phyloP scores from a whole-genome alignment of 2,329 filamentous ascomycete species.

The Colletotrichum shisoi region DNA sequence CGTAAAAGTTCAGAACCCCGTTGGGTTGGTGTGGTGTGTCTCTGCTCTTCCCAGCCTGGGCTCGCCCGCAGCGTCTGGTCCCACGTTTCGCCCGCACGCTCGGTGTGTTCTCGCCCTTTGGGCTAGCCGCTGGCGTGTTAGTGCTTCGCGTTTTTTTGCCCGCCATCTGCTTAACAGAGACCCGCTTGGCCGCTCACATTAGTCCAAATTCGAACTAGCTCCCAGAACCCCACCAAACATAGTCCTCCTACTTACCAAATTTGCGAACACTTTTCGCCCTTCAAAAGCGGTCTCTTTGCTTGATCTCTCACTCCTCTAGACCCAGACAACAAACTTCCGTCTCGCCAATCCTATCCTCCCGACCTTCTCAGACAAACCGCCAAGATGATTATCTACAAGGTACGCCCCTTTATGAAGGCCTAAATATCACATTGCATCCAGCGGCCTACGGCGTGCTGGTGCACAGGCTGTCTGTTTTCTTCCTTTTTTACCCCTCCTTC shows the following conservation, averaged over 20 bases:
- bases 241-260: constrained; percentile 41
- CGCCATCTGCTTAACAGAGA: constrained; percentile 15
- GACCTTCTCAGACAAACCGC: constrained; percentile 50
- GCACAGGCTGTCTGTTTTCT: neutral
- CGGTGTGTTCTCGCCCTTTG: constrained; percentile 31
- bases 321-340: constrained; percentile 38
- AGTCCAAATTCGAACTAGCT: constrained; percentile 35
- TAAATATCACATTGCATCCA: neutral
- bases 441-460: neutral
- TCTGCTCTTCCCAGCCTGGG: constrained; percentile 16
- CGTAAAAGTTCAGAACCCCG: neutral
- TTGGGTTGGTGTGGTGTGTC: constrained; percentile 11
- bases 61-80: constrained; percentile 21
- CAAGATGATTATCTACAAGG: constrained; percentile 80
- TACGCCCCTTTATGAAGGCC: constrained; percentile 48
- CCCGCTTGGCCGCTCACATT: constrained; percentile 10
- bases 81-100: constrained; percentile 19
- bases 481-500: constrained; percentile 31
- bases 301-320: constrained; percentile 31
- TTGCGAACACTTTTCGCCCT: constrained; percentile 41
- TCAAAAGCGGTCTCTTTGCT: constrained; percentile 35
- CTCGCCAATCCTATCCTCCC: constrained; percentile 44
- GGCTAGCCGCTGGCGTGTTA: constrained; percentile 21
- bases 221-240: constrained; percentile 41
- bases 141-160: neutral